A percentile compares a stretch with the other conserved stretches of the same genome.
Conservation (phyloP, 1,284 basidiomycete species). For the Rhodotorula sp. region DNA sequence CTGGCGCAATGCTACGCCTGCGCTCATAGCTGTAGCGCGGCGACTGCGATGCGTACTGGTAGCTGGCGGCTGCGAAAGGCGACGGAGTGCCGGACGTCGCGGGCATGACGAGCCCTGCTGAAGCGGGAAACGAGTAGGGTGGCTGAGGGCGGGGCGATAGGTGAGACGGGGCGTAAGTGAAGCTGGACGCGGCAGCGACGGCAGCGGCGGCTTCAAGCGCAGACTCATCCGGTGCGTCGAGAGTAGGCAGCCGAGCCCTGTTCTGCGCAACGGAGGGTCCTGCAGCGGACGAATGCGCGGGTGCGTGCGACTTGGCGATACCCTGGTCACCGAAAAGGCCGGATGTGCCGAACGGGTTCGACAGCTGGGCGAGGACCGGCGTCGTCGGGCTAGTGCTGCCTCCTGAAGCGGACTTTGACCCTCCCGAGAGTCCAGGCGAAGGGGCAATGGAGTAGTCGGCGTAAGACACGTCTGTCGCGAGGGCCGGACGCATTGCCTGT, state of each 20-base stretch:
- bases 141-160: not conserved
- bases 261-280: too few species aligned
- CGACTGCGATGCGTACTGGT: too few species aligned
- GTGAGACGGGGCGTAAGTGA: not conserved
- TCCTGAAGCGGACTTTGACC: not conserved
- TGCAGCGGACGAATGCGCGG: too few species aligned
- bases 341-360: not conserved
- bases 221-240: not conserved
- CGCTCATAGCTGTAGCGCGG: not conserved
- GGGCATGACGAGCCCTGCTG: not conserved
- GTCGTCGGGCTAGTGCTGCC: not conserved
- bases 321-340: not conserved
- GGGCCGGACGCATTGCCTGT: too few species aligned
- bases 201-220: not conserved
- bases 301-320: too few species aligned
- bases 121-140: too few species aligned
- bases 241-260: too few species aligned
- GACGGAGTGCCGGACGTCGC: not conserved
- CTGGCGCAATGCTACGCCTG: not conserved
- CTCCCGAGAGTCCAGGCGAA: not conserved
- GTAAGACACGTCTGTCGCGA: not conserved
- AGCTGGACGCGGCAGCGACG: not conserved
- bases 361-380: not conserved
- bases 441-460: conserved; percentile 16
- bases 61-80: not conserved